Evolutionary conservation across 208 protist species (phyloP).

Genomic region (Leishmania tarentolae): DNA sequence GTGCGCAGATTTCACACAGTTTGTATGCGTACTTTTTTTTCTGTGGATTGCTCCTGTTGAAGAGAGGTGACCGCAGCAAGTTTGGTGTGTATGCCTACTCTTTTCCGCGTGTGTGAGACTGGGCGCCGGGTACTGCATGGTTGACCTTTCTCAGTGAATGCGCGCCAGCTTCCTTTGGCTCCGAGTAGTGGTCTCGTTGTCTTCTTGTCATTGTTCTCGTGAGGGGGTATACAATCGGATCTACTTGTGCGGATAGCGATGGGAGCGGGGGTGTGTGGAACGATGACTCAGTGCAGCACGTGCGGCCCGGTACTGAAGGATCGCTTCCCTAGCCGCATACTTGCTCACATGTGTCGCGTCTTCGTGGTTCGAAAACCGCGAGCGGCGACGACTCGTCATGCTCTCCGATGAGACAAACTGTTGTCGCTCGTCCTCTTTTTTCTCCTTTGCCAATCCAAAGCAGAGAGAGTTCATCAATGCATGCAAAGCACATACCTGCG

Average conservation of each 20-base stretch:
- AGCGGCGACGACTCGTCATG: not conserved
- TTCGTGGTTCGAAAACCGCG: not conserved
- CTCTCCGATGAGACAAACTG: not conserved
- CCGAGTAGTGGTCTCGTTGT: not conserved
- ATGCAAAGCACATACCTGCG: not conserved
- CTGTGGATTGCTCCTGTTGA: too few relatives aligned
- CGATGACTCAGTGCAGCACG: not conserved
- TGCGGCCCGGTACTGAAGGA: not conserved
- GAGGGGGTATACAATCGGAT: not conserved
- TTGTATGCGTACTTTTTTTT: too few relatives aligned
- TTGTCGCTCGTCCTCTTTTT: not conserved
- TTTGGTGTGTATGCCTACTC: not conserved
- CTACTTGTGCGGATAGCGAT: not conserved
- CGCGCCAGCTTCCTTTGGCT: not conserved
- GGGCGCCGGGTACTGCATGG: not conserved
- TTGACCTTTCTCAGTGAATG: not conserved
- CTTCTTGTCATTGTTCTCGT: not conserved
- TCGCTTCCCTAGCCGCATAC: not conserved
- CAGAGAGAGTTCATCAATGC: not conserved
- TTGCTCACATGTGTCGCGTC: not conserved
- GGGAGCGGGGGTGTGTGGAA: not conserved
- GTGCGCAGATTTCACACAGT: too few relatives aligned
- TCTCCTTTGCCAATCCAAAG: not conserved
- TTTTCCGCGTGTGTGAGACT: not conserved
- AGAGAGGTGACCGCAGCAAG: too few relatives aligned